Base-by-base conservation (phyloP, 495 filamentous ascomycete species). In the Lasiosphaeria ovina region DNA sequence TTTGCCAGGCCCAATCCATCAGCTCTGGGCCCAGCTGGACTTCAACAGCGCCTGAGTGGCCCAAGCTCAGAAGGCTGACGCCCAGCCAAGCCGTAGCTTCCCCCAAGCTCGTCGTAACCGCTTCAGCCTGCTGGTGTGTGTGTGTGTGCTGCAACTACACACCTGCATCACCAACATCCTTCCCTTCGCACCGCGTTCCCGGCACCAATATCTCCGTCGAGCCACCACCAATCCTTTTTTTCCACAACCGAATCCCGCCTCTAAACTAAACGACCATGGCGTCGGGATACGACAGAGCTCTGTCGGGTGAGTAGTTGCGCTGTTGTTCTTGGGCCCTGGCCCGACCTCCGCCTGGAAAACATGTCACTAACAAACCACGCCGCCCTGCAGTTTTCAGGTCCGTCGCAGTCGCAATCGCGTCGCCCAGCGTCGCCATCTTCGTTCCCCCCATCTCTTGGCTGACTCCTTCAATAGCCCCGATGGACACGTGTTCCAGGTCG, bases 401-500 rank as follows among this genome's bases (percentile, higher is more conserved):
- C 59, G 87, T 88, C 70, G 31, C 57, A 54, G 38, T 48, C 62
- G 35, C 42, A 16, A 12, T 33, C 10, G 42, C 40, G 61, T 49
- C 35, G 66, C 67, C 32, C 16, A 10, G 42, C 40, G 61, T 49
- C 35, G 66, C 67, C 32, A 49, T 35, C 6, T 49, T 6, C 11
- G 2, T 34, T 1, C 32, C 6, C 51, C 38, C 35, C 42, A 35
- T 53, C 38, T 62, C 61, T 73, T 77, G 64, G 80, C 72, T 77
- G 47, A 66, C 66, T 51, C 54, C 59, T 62, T 53, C 70, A 68
- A 35, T 66, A 97, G 93, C 81, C 94, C 94, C 65, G 94, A 98
- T 79, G 94, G 94, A 76, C 94, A 98, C 80, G 93, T 98, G 66
- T 98, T 98, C 82, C 94, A 98, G 76, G 94, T 98, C 68, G 94